phyloP scores from a whole-genome alignment of 2,329 filamentous ascomycete species.

The Aspergillus flavus region DNA sequence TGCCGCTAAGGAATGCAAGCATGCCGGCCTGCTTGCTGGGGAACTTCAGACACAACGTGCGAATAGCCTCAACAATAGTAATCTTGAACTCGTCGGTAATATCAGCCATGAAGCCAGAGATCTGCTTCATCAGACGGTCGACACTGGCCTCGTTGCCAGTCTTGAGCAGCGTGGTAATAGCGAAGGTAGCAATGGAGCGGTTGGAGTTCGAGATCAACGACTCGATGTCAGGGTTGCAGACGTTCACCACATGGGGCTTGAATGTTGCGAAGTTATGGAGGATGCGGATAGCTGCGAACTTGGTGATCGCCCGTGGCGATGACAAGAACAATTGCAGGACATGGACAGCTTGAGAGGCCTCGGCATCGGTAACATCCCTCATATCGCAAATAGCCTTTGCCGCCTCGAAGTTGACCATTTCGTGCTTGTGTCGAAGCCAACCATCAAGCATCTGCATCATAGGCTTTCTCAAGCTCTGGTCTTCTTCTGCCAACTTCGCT shows the following conservation, averaged over 20 bases:
- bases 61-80: slow-evolving; percentile 98
- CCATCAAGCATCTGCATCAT: slow-evolving; percentile 98
- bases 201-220: slow-evolving; percentile 95
- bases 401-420: slow-evolving; percentile 99
- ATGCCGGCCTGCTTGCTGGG: slow-evolving; percentile 97
- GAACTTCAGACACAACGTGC: slow-evolving; percentile 95
- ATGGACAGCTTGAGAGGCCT: slow-evolving; percentile 90
- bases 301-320: slow-evolving; percentile 91
- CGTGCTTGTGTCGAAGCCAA: slow-evolving; percentile 97
- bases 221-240: slow-evolving; percentile 97
- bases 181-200: slow-evolving; percentile 95
- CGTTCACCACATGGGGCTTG: slow-evolving; percentile 88
- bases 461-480: slow-evolving; percentile 81
- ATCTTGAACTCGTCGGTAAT: slow-evolving; percentile 99
- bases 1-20: slow-evolving; percentile 96
- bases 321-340: slow-evolving; percentile 96
- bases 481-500: slow-evolving; percentile 91
- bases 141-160: slow-evolving; percentile 97
- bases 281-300: slow-evolving; percentile 95
- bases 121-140: slow-evolving; percentile 97
- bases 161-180: slow-evolving; percentile 96
- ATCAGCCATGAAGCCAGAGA: slow-evolving; percentile 96
- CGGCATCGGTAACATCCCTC: slow-evolving; percentile 86
- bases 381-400: slow-evolving; percentile 97
- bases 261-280: slow-evolving; percentile 95